A percentile compares a stretch with the other conserved stretches of the same genome.
Conservation (phyloP, 306 rosid species). For the Sicyos baderoa region DNA sequence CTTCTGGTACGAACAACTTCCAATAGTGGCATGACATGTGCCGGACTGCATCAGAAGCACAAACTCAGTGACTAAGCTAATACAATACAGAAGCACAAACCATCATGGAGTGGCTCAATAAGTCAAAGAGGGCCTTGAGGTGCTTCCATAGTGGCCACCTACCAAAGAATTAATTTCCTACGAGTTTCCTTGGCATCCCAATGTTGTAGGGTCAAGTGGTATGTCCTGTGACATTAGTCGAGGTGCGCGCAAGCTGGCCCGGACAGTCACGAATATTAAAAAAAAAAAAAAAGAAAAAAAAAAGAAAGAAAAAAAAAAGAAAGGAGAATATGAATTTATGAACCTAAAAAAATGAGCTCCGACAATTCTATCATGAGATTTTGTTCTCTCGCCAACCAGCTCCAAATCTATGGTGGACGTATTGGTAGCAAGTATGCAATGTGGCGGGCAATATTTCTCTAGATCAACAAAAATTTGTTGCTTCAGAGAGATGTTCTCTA, state of each 20-base stretch:
- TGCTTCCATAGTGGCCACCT: too few relatives aligned
- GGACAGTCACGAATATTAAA: too few relatives aligned
- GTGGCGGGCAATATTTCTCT: conserved; percentile 76
- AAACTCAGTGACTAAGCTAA: conserved; percentile 22
- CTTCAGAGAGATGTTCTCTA: conserved; percentile 80
- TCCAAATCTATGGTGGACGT: conserved; percentile 95
- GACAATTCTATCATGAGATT: conserved; percentile 65
- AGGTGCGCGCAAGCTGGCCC: too few relatives aligned
- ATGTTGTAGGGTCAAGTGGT: too few relatives aligned
- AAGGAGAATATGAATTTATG: conserved; percentile 5
- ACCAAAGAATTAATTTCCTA: too few relatives aligned
- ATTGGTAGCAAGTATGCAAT: conserved; percentile 89
- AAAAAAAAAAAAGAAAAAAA: too few relatives aligned
- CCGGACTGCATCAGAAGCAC: conserved; percentile 66
- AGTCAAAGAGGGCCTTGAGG: too few relatives aligned
- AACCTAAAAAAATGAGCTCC: conserved; percentile 99
- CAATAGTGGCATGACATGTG: conserved; percentile 92
- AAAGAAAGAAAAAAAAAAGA: too few relatives aligned
- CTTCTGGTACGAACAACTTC: conserved; percentile 77
- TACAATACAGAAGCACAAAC: too few relatives aligned
- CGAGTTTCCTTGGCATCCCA: too few relatives aligned
- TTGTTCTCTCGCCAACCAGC: conserved; percentile 76
- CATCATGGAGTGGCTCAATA: too few relatives aligned
- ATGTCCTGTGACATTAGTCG: too few relatives aligned
- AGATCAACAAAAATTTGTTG: conserved; percentile 89